Evolutionary conservation across 306 rosid species (phyloP).

Genomic region (Macrotyloma uniflorum): DNA sequence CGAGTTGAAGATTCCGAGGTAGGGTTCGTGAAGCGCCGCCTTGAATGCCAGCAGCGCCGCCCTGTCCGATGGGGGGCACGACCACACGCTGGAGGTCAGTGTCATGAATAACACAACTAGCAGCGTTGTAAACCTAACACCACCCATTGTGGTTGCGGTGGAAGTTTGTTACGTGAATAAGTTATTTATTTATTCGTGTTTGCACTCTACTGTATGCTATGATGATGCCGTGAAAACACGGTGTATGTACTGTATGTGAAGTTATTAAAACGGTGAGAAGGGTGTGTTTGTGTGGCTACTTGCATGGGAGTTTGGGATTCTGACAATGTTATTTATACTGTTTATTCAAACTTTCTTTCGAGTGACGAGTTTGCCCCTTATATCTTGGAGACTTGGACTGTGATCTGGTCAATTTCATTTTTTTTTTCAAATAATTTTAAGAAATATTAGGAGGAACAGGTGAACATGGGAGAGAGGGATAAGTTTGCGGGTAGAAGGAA

Average conservation of each 20-base stretch:
- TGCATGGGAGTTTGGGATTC: conserved; percentile 30
- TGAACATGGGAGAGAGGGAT: conserved; percentile 43
- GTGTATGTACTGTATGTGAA: background rate
- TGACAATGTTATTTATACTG: conserved; percentile 24
- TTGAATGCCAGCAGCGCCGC: conserved; percentile 73
- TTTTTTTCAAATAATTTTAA: background rate
- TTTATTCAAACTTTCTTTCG: background rate
- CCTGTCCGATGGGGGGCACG: conserved; percentile 78
- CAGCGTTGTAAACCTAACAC: background rate
- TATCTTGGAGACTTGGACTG: background rate
- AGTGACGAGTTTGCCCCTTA: conserved; percentile 64
- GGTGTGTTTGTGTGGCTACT: background rate
- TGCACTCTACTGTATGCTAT: background rate
- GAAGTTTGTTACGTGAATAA: background rate
- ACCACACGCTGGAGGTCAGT: conserved; percentile 34
- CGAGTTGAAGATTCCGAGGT: conserved; percentile 73
- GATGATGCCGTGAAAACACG: background rate
- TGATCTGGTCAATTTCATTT: conserved; percentile 30
- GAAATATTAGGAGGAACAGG: conserved; percentile 28
- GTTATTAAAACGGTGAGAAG: background rate
- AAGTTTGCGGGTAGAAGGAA: conserved; percentile 35
- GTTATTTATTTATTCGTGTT: background rate
- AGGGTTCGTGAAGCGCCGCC: conserved; percentile 68
- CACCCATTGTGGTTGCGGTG: conserved; percentile 40
- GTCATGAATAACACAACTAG: conserved; percentile 4